Percentiles rank a stretch among this genome's conserved stretches.
Conservation (phyloP, 371 early-diverging fungal genomes). For the Batrachochytrium dendrobatidis region DNA sequence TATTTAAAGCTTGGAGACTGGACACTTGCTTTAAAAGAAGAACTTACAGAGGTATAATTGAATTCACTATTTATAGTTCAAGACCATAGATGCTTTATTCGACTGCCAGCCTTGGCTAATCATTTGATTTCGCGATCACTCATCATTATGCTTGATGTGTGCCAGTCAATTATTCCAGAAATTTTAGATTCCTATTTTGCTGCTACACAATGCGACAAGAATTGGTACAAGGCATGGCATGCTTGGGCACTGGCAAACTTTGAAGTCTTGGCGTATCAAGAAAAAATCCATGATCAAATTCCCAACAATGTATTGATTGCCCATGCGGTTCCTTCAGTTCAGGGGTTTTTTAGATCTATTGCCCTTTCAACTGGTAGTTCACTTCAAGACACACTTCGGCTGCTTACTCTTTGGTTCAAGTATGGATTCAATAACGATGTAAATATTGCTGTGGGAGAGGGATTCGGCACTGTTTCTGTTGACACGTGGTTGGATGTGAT, state of each 20-base stretch:
- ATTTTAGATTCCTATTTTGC: slow-evolving; percentile 74
- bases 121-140: no score
- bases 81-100: no score
- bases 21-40: slow-evolving; percentile 76
- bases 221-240: slow-evolving; percentile 98
- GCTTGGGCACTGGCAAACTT: slow-evolving; percentile 95
- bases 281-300: slow-evolving; percentile 48
- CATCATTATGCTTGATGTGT: no score
- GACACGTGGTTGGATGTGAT: slow-evolving; percentile 98
- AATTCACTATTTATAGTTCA: no score
- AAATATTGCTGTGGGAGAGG: slow-evolving; percentile 75
- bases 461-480: slow-evolving; percentile 83
- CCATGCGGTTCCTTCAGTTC: slow-evolving; percentile 63
- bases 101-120: no score
- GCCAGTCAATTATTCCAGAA: slow-evolving; percentile 68
- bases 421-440: slow-evolving; percentile 87
- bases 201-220: slow-evolving; percentile 85
- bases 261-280: slow-evolving; percentile 75
- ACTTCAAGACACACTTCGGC: slow-evolving; percentile 90
- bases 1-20: slow-evolving; percentile 91
- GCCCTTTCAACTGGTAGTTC: slow-evolving; percentile 84
- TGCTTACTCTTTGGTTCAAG: slow-evolving; percentile 95
- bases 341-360: slow-evolving; percentile 92
- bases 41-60: slow-evolving; percentile 49
- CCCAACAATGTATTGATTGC: slow-evolving; percentile 49